phyloP scores from a whole-genome alignment of 495 filamentous ascomycete genomes.

The Symbiotaphrina buchneri region DNA sequence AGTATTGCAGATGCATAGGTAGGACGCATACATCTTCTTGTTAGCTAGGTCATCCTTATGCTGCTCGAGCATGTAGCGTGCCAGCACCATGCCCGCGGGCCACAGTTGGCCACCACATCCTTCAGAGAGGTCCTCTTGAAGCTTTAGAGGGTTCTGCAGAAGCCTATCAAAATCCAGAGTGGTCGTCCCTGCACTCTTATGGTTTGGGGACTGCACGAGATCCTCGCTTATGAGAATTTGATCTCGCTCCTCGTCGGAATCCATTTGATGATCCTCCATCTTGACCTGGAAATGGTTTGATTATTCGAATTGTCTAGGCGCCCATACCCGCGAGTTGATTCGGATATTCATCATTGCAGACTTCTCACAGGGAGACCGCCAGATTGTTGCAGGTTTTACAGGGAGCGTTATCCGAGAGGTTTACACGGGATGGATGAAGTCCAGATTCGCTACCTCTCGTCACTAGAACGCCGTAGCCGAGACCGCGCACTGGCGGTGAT shows the following conservation, averaged over 20 bases:
- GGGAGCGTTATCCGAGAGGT: background rate
- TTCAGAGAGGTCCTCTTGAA: conserved; percentile 64
- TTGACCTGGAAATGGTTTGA: too few relatives aligned
- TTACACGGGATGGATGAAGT: background rate
- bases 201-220: conserved; percentile 37
- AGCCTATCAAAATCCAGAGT: conserved; percentile 52
- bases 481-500: background rate
- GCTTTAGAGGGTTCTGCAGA: conserved; percentile 38
- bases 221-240: conserved; percentile 32
- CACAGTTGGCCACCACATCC: conserved; percentile 87
- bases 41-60: conserved; percentile 32
- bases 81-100: conserved; percentile 79
- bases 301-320: too few relatives aligned
- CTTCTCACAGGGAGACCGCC: too few relatives aligned
- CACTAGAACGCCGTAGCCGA: too few relatives aligned
- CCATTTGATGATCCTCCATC: too few relatives aligned
- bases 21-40: conserved; percentile 43
- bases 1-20: conserved; percentile 2
- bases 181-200: conserved; percentile 39
- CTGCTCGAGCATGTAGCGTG: conserved; percentile 58
- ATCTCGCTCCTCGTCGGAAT: conserved; percentile 9
- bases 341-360: too few relatives aligned
- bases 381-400: background rate
- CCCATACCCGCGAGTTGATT: too few relatives aligned
- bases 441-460: too few relatives aligned